Base-by-base conservation (phyloP, 192 early-diverging fungal species). In the Funneliformis geosporum region DNA sequence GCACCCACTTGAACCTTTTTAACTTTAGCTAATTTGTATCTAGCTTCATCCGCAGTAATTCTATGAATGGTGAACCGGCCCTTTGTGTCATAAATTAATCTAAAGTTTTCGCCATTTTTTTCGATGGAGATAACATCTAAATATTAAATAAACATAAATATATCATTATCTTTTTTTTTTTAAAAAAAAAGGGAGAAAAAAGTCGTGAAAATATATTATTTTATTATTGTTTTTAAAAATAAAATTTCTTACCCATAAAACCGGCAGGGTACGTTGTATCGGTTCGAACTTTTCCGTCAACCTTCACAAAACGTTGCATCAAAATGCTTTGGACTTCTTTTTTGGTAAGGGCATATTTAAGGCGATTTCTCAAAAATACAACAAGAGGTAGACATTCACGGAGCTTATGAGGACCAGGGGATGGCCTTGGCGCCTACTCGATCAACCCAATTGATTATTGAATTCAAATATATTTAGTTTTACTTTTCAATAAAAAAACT, bases 21-120 rank as follows among this genome's bases (percentile, higher is more conserved):
- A 81, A 99, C 95, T 92, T 99, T 99, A 89, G 94, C 93, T 79
- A 99, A 91, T 92, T 99, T 99, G 96, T 98, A 99, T 90, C 96
- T 94, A 89, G 95, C 94, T 90, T 99, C 98, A 85, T 98, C 96
- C 55, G 90, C 94, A 73, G 93, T 95, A 87, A 99, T 98, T 87
- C 96, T 94, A 93, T 99, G 98, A 88, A 99, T 96, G 80, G 95
- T 94, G 92, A 98, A 99, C 82, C 97, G 96, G 80, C 98, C 98
- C 94, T 99, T 99, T 88, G 91, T 91, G 90, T 99, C 98, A 91
- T 96, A 98, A 87, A 99, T 90, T 79, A 99, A 92, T 87, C 98
- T 97, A 94, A 99, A 99, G 91, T 98, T 94, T 92, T 99, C 96
- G 85, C 95, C 95, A 82, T 97, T 98, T 92, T 93, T 93, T 84